These are phyloP conservation scores for Pseudoneurospora amorphoporcata DNA, from an alignment of 495 filamentous ascomycete species.

Conservation along the genomic window DNA sequence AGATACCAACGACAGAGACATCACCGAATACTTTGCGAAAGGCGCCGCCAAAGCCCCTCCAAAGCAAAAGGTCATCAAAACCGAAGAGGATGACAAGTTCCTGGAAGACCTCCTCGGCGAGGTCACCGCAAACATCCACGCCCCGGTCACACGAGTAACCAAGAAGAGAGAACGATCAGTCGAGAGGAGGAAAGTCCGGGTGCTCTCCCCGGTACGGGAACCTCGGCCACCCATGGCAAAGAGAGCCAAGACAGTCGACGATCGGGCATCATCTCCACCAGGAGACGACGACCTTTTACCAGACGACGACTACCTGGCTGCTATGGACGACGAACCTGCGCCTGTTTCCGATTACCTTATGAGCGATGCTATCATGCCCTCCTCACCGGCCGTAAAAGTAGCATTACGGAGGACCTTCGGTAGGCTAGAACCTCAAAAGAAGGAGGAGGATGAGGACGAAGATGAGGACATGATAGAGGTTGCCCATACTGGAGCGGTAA, in stretches of 20 bases:
- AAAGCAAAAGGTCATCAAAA: constrained; percentile 67
- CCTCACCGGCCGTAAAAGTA: constrained; percentile 76
- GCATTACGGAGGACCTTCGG: constrained; percentile 57
- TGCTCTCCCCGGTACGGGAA: constrained; percentile 60
- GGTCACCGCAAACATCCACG: constrained; percentile 73
- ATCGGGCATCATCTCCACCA: constrained; percentile 31
- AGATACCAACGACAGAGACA: constrained; percentile 80
- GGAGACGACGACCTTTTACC: constrained; percentile 35
- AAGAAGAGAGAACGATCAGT: constrained; percentile 60
- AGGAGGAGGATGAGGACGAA: constrained; percentile 53
- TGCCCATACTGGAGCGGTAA: constrained; percentile 60
- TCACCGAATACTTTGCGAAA: constrained; percentile 86
- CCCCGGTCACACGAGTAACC: constrained; percentile 37
- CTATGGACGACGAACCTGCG: constrained; percentile 46
- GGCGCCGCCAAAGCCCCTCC: constrained; percentile 53
- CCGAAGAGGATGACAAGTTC: constrained; percentile 79
- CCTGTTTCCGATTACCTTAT: constrained; percentile 45
- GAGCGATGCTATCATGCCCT: constrained; percentile 68
- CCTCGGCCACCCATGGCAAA: constrained; percentile 32
- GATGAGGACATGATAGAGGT: constrained; percentile 82
- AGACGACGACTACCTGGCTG: constrained; percentile 41
- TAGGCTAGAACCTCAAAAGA: constrained; percentile 45
- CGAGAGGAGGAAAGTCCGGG: constrained; percentile 65
- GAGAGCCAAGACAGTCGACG: constrained; percentile 40
- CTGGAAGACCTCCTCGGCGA: constrained; percentile 76